A percentile compares a stretch with the other conserved stretches of the same genome.
Evolutionary conservation across 75 land plant species (phyloP).

Genomic region (Cunninghamia lanceolata): DNA sequence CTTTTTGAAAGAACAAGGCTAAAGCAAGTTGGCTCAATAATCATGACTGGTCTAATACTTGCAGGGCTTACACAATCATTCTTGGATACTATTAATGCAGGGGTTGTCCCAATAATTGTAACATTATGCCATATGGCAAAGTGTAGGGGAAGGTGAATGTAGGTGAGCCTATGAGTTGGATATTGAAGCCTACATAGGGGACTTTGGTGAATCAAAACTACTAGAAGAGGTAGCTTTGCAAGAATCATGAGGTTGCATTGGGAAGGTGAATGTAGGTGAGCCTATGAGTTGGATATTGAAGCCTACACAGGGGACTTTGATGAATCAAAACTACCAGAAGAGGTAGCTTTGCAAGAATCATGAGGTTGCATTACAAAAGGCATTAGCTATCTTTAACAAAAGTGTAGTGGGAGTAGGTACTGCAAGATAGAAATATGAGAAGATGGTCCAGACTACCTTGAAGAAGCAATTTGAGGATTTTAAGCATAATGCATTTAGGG

Average conservation of each 20-base stretch:
- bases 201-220: conserved; percentile 64
- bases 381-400: conserved; percentile 53
- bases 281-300: conserved; percentile 75
- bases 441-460: no score
- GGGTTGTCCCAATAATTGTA: conserved; percentile 94
- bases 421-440: no score
- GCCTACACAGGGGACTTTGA: conserved; percentile 65
- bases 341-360: conserved; percentile 83
- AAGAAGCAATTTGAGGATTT: conserved; percentile 75
- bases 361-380: conserved; percentile 70
- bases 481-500: conserved; percentile 64
- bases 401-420: conserved; percentile 81
- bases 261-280: conserved; percentile 90
- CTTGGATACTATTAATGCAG: conserved; percentile 85
- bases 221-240: conserved; percentile 80
- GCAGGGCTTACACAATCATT: conserved; percentile 89
- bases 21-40: conserved; percentile 80
- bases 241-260: conserved; percentile 80
- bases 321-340: conserved; percentile 65
- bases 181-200: conserved; percentile 58
- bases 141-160: conserved; percentile 98
- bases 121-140: conserved; percentile 99
- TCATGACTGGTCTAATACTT: conserved; percentile 94
- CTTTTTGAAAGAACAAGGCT: conserved; percentile 88
- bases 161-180: conserved; percentile 77